Evolutionary conservation across 768 basidiomycete genomes (phyloP), one percentile per base, ranked within the genome.

Genomic region (Tylopilus balloui): DNA sequence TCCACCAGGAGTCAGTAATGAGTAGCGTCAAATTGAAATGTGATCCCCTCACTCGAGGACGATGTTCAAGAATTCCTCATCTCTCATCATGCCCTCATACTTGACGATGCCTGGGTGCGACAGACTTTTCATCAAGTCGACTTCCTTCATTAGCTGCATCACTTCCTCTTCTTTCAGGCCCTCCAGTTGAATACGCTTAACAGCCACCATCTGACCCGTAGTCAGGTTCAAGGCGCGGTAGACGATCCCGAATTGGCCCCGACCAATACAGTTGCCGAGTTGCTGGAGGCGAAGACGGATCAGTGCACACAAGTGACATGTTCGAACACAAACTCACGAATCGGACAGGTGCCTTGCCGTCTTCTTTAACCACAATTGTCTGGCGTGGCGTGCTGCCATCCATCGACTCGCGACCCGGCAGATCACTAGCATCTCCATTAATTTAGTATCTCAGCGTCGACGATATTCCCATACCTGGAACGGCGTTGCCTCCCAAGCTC

Each of bases 181-280:
- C 43, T 90, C 88, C 31, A 98, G 73, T 43, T 86, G 76, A 59
- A 99, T 95, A 25, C 92, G 84, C 72, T 99, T 99, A 44, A 98
- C 92, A n/a, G 95, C 95, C n/a, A 95, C 93, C 82, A 91, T 95
- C 68, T 95, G 90, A 14, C 95, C 95, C 1, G 88, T 93, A 54
- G 87, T 86, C 66, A 97, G 71, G 66, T 99, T 94, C 50, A 99
- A 75, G 12, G 95, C 94, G 13, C 92, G 83, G 67, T 95, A 97
- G 6, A 98, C 95, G 9, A 92, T 82, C 24, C 95, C 95, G 67
- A 97, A 98, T 71, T 98, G 95, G 8, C 95, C 95, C 42, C 89
- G 83, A 2, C 95, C 95, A 55, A 99, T 95, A 65, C 92, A 94
- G 68, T 96, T 94, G 25, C 95, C 95, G 17, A 99, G 77, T 93